Evolutionary conservation across 148 eudicot genomes (phyloP).

Genomic region (Persicaria tinctoria): DNA sequence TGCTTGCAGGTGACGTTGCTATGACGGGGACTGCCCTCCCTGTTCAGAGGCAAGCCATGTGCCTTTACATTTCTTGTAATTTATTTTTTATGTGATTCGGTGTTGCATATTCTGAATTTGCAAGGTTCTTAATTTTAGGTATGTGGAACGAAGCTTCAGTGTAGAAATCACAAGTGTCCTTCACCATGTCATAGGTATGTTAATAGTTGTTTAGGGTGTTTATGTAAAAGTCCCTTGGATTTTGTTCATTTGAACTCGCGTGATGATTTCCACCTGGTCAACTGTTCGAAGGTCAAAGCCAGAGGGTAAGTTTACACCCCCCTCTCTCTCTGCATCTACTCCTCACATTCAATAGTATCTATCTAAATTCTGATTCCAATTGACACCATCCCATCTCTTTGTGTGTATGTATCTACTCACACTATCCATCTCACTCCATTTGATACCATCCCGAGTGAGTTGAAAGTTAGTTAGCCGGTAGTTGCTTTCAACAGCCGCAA

Average conservation of each 20-base stretch:
- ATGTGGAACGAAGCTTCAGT: slow-evolving; percentile 89
- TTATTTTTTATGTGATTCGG: background rate
- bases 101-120: slow-evolving; percentile 11
- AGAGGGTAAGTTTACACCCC: no score
- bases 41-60: slow-evolving; percentile 66
- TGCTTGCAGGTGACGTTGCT: slow-evolving; percentile 94
- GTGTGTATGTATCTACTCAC: no score
- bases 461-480: background rate
- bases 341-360: no score
- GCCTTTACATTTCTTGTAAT: background rate
- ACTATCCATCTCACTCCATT: no score
- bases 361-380: background rate
- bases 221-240: no score
- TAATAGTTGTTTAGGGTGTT: background rate
- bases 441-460: no score
- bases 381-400: background rate
- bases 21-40: slow-evolving; percentile 94
- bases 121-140: slow-evolving; percentile 44
- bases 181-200: slow-evolving; percentile 93
- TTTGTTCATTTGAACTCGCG: no score
- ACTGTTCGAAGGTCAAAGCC: no score
- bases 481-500: background rate
- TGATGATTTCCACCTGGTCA: no score
- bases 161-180: slow-evolving; percentile 94
- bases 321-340: no score